These are phyloP conservation scores for Polygonum maritimum DNA, from an alignment of 148 eudicot species.

Conservation along the genomic window DNA sequence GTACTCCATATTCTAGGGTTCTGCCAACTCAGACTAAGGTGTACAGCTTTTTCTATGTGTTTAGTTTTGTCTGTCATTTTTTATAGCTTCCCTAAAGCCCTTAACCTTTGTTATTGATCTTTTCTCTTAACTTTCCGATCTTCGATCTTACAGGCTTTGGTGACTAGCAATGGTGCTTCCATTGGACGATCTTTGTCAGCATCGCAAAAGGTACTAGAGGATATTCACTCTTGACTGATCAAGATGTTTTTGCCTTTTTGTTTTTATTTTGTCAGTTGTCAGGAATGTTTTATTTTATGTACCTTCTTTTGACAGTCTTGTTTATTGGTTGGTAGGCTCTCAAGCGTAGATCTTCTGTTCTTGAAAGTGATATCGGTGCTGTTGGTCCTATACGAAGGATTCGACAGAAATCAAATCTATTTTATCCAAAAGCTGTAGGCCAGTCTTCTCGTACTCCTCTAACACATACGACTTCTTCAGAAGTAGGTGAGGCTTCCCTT, in stretches of 20 bases:
- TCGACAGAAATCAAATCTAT: slow-evolving; percentile 66
- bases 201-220: slow-evolving; percentile 22
- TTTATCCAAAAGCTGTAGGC: slow-evolving; percentile 33
- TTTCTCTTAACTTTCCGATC: neutral
- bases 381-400: slow-evolving; percentile 81
- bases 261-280: neutral
- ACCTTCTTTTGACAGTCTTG: neutral
- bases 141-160: slow-evolving; percentile 28
- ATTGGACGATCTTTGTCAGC: slow-evolving; percentile 20
- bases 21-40: slow-evolving; percentile 38
- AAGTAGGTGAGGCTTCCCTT: slow-evolving; percentile 21
- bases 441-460: slow-evolving; percentile 20
- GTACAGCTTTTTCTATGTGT: neutral
- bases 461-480: slow-evolving; percentile 27
- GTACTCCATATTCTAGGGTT: slow-evolving; percentile 71
- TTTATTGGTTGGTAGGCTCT: slow-evolving; percentile 35
- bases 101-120: neutral
- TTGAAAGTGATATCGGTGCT: slow-evolving; percentile 74
- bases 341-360: slow-evolving; percentile 66
- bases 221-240: neutral
- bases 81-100: neutral
- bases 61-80: neutral
- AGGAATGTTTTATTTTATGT: neutral
- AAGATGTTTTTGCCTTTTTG: neutral
- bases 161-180: slow-evolving; percentile 19